Base-by-base conservation (phyloP, 2,329 filamentous ascomycete genomes). In the Pyricularia sp. region DNA sequence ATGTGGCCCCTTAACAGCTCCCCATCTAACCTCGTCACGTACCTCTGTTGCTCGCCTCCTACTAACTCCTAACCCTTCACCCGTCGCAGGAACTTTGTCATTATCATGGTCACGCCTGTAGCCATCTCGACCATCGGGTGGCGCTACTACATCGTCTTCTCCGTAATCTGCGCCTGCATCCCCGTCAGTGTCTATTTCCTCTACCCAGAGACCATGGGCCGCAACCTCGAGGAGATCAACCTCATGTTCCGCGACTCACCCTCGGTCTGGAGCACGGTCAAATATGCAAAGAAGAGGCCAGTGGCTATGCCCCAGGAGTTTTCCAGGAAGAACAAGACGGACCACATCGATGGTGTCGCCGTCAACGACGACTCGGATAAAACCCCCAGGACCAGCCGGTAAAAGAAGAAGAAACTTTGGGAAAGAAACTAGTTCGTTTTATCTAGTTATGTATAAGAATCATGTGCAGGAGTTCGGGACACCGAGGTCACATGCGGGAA, bases 311-410 rank as follows among this genome's bases (percentile, higher is more conserved):
- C 76, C 1, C 66, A 72, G 31, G 73, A 76, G 33, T 78, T 77
- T 70, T 74, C 77, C 70, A 72, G 73, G 69, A 97, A 97, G 85
- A 86, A 94, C 69, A 96, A 94, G 79, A 25, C 64, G 30, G 64
- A 65, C 20, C 64, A 65, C 64, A 88, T 97, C 73, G 64, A 65
- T 10, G 64, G 28, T 4, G 31, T 20, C 63, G 26, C 36, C 36
- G 36, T 42, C 36, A 42, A 42, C 36, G 36, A 42, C 36, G 36
- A 42, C 6, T 42, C 36, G 36, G 36, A 42, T 42, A 7, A 42
- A 3, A 42, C 36, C 36, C 36, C 36, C 36, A 42, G 36, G 36
- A 6, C 14, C 36, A 42, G 36, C 36, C 12, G 36, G 12, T 42
- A 7, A 42, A 42, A n/a, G n/a, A n/a, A n/a, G n/a, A n/a, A n/a